These are phyloP conservation scores for Pythium pyrilobum DNA, from an alignment of 352 stramenopile genomes.

Conservation along the genomic window DNA sequence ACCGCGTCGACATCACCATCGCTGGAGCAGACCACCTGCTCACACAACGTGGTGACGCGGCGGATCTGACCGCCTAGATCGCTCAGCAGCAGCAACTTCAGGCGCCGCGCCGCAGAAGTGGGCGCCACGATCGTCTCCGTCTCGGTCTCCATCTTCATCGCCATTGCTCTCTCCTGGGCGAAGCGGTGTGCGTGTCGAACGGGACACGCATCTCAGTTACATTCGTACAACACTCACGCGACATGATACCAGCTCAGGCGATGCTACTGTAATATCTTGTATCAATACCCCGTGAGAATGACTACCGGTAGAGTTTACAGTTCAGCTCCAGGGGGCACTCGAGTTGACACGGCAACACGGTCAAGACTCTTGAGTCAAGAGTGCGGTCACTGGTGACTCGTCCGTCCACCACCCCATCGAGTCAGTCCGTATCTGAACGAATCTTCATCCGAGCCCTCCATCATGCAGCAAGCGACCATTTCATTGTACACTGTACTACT, in stretches of 20 bases:
- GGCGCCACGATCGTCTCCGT: slow-evolving; percentile 2
- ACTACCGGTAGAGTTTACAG: too few species aligned
- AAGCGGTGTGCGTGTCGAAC: not conserved
- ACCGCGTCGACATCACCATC: slow-evolving; percentile 69
- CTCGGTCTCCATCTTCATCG: not conserved
- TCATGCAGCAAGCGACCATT: too few species aligned
- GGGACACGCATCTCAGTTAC: not conserved
- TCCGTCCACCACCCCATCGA: too few species aligned
- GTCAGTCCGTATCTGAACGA: too few species aligned
- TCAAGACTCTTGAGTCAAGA: too few species aligned
- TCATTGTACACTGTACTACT: too few species aligned
- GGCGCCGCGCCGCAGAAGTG: slow-evolving; percentile 5
- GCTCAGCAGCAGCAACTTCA: slow-evolving; percentile 77
- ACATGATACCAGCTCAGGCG: not conserved
- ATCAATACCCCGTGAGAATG: not conserved
- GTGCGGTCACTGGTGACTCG: too few species aligned
- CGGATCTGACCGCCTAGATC: slow-evolving; percentile 56
- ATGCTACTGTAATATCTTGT: not conserved
- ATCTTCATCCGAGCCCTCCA: too few species aligned
- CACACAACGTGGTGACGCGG: slow-evolving; percentile 74
- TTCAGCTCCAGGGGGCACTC: too few species aligned
- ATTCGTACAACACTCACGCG: slow-evolving; percentile 11
- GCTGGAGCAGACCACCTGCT: slow-evolving; percentile 61
- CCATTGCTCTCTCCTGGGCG: too few species aligned
- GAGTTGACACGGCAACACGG: too few species aligned